Evolutionary conservation across 495 filamentous ascomycete species (phyloP), one percentile per base, ranked within the genome.

Genomic region (Pyronema omphalodes): DNA sequence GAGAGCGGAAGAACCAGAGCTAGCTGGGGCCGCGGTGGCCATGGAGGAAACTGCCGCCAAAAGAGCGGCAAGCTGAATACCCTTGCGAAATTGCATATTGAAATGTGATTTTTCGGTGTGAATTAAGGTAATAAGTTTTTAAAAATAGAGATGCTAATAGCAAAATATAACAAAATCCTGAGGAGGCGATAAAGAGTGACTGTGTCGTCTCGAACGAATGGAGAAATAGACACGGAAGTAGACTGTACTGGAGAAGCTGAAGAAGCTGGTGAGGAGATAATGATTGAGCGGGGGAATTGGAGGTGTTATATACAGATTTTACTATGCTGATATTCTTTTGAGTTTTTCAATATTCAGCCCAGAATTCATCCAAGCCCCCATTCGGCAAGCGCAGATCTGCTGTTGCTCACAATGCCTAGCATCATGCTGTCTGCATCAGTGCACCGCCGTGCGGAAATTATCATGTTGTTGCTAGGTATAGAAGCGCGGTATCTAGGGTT

Each of bases 31-130:
- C 12, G 47, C 47, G 47, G 47, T 12, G 8, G 12, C 47, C 47
- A 50, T 50, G 47, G 18, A 12, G 47, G 47, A 50, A 19, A 50
- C 8, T 9, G 47, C 47, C 47, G 47, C 18, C 18, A 50, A 19
- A 12, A 50, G 29, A 17, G 47, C 47, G 47, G 47, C 47, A 19
- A 50, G 18, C 47, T 50, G 47, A 12, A 50, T 50, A 50, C 47
- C 47, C 47, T 50, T 50, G 34, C 47, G 47, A 19, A 50, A 50
- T 11, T 50, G 47, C 47, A 50, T 50, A 3, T 50, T 50, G 44
- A 12, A 29, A 29, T 29, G 23, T 29, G 19, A 50, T 50, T 50
- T 35, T 50, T 29, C 23, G 23, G 23, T 1, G 29, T 50, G 29
- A 11, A 50, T 11, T 35, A 19, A 47, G 11, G 44, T 34, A 36